Conservation (phyloP, 495 filamentous ascomycete genomes). For the Xeromyces bisporus region DNA sequence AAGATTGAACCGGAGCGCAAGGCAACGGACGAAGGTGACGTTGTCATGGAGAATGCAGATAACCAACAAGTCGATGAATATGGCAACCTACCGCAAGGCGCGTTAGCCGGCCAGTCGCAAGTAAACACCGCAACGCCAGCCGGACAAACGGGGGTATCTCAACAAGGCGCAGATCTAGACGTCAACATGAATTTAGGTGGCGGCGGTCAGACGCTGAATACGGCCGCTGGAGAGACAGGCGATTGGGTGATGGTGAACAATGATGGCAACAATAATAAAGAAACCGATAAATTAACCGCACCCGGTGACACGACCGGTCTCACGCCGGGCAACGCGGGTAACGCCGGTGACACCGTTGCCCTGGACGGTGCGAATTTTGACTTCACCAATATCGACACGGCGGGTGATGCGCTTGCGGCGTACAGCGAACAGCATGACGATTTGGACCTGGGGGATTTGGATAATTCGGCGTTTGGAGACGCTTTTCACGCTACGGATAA, state of each 20-base stretch:
- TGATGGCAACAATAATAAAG: constrained; percentile 18
- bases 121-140: constrained; percentile 7
- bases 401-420: constrained; percentile 44
- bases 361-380: constrained; percentile 32
- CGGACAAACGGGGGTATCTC: constrained; percentile 1
- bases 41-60: constrained; percentile 49
- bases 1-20: constrained; percentile 31
- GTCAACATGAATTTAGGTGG: constrained; percentile 30
- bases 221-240: constrained; percentile 23
- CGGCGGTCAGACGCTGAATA: constrained; percentile 13
- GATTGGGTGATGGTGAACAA: constrained; percentile 47
- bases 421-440: constrained; percentile 37
- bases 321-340: constrained; percentile 11
- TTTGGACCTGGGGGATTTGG: constrained; percentile 33
- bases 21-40: constrained; percentile 30
- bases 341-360: constrained; percentile 12
- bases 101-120: constrained; percentile 12
- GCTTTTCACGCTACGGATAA: constrained; percentile 44
- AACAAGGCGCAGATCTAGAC: constrained; percentile 13
- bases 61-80: constrained; percentile 46
- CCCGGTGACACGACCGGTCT: constrained; percentile 7
- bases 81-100: constrained; percentile 32
- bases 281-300: constrained; percentile 5
- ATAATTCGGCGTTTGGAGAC: constrained; percentile 45
- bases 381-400: constrained; percentile 42